These are phyloP conservation scores for Beauveria pseudobassiana DNA, from an alignment of 2,329 filamentous ascomycete species.

Conservation along the genomic window DNA sequence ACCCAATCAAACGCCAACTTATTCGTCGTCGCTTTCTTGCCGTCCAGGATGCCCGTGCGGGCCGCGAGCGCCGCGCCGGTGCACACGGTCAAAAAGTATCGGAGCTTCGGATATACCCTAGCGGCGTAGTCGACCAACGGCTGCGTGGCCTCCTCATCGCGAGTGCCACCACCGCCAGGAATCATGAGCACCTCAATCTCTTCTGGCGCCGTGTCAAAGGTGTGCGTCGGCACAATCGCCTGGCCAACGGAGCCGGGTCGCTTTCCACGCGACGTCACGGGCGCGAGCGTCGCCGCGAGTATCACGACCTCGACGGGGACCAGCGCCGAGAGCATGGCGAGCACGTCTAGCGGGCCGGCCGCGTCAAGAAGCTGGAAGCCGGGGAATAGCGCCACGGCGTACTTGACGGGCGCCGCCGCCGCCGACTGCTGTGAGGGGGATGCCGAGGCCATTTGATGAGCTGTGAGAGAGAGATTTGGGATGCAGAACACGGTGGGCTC, in stretches of 20 bases:
- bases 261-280: constrained; percentile 20
- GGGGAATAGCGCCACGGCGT: constrained; percentile 27
- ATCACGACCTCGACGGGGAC: constrained; percentile 20
- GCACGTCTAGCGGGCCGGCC: constrained; percentile 31
- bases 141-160: constrained; percentile 17
- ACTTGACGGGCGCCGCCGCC: constrained; percentile 14
- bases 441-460: too few species aligned
- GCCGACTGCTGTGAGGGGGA: too few species aligned
- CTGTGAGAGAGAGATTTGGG: neutral
- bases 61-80: constrained; percentile 51
- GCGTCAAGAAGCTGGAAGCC: constrained; percentile 32
- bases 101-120: constrained; percentile 32
- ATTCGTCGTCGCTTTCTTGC: constrained; percentile 52
- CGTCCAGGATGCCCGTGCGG: constrained; percentile 47
- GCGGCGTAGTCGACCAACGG: constrained; percentile 34
- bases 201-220: constrained; percentile 24
- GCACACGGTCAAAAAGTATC: constrained; percentile 54
- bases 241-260: constrained; percentile 21
- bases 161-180: constrained; percentile 29
- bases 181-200: constrained; percentile 32
- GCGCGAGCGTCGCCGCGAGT: constrained; percentile 20
- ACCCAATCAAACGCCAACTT: constrained; percentile 43
- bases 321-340: constrained; percentile 22
- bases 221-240: constrained; percentile 28
- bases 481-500: too few species aligned